Conservation (phyloP, 148 eudicot genomes). For the Rhododendron henanense region DNA sequence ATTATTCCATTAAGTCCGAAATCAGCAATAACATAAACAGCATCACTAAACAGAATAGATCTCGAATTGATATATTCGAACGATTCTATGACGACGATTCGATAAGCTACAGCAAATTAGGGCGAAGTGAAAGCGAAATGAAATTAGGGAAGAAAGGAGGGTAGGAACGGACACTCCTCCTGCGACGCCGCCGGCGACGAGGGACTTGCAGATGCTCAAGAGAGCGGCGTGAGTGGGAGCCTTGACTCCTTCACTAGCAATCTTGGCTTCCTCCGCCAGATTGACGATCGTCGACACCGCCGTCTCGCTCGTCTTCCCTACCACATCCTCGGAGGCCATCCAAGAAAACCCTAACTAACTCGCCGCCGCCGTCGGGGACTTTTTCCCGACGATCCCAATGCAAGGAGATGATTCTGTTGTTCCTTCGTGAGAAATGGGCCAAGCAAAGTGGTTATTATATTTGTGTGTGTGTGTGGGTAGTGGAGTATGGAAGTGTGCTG, state of each 20-base stretch:
- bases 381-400: slow-evolving; percentile 7
- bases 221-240: slow-evolving; percentile 50
- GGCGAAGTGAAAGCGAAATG: background rate
- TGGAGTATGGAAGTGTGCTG: background rate
- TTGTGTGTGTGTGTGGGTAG: background rate
- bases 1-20: background rate
- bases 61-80: background rate
- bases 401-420: background rate
- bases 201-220: slow-evolving; percentile 60
- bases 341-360: background rate
- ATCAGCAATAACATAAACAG: background rate
- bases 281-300: slow-evolving; percentile 71
- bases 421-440: background rate
- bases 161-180: slow-evolving; percentile 59
- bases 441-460: background rate
- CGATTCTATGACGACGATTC: background rate
- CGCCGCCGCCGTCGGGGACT: slow-evolving; percentile 7
- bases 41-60: background rate
- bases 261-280: slow-evolving; percentile 80
- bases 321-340: slow-evolving; percentile 90
- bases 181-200: slow-evolving; percentile 84
- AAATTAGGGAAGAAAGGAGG: background rate
- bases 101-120: background rate
- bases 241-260: slow-evolving; percentile 63
- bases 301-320: slow-evolving; percentile 46